Evolutionary conservation across 352 stramenopile genomes (phyloP).

Genomic region (Lagenidium sp.): DNA sequence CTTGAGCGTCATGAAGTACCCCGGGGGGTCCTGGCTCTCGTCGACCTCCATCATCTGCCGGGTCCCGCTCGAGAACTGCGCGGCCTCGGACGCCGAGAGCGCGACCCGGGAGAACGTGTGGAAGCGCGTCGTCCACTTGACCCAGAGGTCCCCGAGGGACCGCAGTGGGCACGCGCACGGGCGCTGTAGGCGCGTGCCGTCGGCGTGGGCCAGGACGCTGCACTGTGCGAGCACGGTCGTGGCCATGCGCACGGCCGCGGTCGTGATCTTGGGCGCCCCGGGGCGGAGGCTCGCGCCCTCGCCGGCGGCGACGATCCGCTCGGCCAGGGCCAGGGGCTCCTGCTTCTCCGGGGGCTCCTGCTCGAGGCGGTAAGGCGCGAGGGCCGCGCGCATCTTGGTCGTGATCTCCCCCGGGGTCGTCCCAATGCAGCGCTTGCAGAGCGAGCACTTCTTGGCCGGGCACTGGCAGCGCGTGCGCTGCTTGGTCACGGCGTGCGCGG

Average conservation of each 20-base stretch:
- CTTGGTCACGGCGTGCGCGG: conserved; percentile 47
- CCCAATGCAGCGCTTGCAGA: conserved; percentile 57
- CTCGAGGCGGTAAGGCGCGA: conserved; percentile 37
- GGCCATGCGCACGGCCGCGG: conserved; percentile 46
- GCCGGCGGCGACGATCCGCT: conserved; percentile 30
- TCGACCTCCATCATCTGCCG: conserved; percentile 81
- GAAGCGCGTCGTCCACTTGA: conserved; percentile 67
- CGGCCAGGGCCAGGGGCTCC: conserved; percentile 34
- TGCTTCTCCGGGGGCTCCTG: conserved; percentile 16
- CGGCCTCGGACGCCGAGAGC: conserved; percentile 41
- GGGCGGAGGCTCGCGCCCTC: conserved; percentile 34
- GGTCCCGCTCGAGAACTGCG: conserved; percentile 62
- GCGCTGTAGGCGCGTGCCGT: conserved; percentile 53
- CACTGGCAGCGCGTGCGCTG: conserved; percentile 74
- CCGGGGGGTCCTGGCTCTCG: conserved; percentile 23
- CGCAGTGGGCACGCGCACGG: conserved; percentile 61
- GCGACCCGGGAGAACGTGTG: conserved; percentile 69
- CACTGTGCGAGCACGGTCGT: conserved; percentile 57
- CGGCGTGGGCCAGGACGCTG: conserved; percentile 49
- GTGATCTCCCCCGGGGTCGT: conserved; percentile 50
- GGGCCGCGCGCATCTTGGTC: conserved; percentile 46
- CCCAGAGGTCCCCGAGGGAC: conserved; percentile 74
- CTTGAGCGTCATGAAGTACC: conserved; percentile 82
- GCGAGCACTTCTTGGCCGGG: conserved; percentile 68
- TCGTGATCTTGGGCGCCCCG: conserved; percentile 38